These are phyloP conservation scores for Talaromyces proteolyticus DNA, from an alignment of 495 filamentous ascomycete genomes.

Conservation along the genomic window DNA sequence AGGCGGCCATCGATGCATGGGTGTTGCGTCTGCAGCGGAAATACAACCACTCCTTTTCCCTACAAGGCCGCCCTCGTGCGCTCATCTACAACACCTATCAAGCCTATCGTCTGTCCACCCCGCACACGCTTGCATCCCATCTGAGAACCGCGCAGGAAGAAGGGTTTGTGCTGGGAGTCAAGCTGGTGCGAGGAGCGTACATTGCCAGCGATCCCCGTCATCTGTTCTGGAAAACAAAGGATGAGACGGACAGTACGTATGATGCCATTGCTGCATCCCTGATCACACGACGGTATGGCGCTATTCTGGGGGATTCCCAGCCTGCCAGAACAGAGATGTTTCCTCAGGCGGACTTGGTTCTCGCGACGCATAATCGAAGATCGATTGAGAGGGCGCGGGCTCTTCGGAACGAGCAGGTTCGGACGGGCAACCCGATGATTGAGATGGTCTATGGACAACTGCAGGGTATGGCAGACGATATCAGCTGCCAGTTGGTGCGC, in stretches of 20 bases:
- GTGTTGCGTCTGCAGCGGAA: conserved; percentile 64
- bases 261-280: conserved; percentile 26
- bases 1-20: conserved; percentile 76
- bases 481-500: conserved; percentile 67
- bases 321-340: conserved; percentile 13
- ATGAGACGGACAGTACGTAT: conserved; percentile 32
- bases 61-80: conserved; percentile 32
- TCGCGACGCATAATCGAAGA: conserved; percentile 32
- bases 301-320: conserved; percentile 12
- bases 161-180: conserved; percentile 72
- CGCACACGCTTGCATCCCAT: conserved; percentile 54
- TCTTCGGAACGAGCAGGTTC: conserved; percentile 34
- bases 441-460: conserved; percentile 75
- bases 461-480: conserved; percentile 90
- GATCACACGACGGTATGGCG: conserved; percentile 11
- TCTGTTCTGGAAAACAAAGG: conserved; percentile 37
- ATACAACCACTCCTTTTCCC: conserved; percentile 48
- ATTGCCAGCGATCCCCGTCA: conserved; percentile 29
- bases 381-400: conserved; percentile 33
- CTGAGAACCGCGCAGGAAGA: conserved; percentile 54
- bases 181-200: conserved; percentile 89
- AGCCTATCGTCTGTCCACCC: conserved; percentile 68
- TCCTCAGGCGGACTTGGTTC: conserved; percentile 28
- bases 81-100: conserved; percentile 68
- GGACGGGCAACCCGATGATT: conserved; percentile 27